Percentiles rank a stretch among this genome's conserved stretches.
phyloP scores from a whole-genome alignment of 163 green algal genomes.

The Scenedesmus sp. region DNA sequence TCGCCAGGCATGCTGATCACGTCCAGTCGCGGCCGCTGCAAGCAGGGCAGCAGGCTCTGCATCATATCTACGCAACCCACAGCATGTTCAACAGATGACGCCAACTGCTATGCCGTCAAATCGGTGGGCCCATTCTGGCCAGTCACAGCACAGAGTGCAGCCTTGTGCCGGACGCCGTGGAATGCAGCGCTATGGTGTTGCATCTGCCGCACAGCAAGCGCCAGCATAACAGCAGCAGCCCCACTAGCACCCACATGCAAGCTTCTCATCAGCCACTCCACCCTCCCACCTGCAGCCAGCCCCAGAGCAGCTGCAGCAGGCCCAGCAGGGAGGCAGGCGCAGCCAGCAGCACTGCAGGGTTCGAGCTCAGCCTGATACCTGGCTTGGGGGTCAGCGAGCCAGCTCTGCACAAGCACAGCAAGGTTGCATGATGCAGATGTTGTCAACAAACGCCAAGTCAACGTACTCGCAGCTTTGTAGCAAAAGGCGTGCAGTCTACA shows the following conservation, averaged over 20 bases:
- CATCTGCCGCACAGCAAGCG: no score
- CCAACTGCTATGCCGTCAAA: no score
- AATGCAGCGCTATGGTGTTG: no score
- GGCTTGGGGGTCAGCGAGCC: conserved; percentile 54
- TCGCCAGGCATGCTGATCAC: conserved; percentile 52
- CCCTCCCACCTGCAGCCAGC: conserved; percentile 1
- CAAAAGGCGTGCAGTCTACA: neutral
- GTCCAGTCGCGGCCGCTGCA: conserved; percentile 40
- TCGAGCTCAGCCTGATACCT: conserved; percentile 8
- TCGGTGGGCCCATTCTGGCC: no score
- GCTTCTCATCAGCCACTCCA: neutral
- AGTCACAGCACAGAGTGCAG: no score
- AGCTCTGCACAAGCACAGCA: conserved; percentile 32
- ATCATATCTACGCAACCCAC: neutral
- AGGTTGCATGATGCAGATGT: no score
- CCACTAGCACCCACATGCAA: no score
- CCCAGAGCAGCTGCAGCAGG: conserved; percentile 12
- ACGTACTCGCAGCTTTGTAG: no score
- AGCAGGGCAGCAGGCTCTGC: neutral
- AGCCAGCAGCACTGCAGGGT: conserved; percentile 23
- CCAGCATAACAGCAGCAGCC: no score
- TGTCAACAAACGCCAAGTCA: no score
- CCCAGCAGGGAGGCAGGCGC: conserved; percentile 22
- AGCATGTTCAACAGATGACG: no score
- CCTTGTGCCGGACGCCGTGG: no score